Percentiles rank a stretch among this genome's conserved stretches.
Conservation (phyloP, 305 asterid species). For the Coffea humblotiana region DNA sequence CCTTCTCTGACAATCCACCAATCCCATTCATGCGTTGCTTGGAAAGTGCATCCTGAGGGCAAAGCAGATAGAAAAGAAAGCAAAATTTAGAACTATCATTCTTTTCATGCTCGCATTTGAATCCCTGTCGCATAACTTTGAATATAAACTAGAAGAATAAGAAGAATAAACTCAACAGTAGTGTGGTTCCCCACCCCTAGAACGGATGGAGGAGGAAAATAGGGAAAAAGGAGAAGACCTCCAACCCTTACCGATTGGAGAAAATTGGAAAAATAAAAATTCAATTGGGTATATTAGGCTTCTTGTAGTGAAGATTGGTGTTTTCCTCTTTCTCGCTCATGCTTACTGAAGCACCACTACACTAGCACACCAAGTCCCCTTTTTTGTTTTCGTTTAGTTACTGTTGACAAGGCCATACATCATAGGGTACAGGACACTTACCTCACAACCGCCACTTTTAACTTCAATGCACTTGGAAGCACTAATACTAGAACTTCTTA, state of each 20-base stretch:
- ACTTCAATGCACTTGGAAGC: constrained; percentile 79
- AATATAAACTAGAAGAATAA: constrained; percentile 1
- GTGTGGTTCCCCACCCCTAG: neutral
- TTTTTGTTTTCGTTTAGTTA: neutral
- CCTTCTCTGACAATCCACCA: constrained; percentile 34
- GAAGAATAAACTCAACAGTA: neutral
- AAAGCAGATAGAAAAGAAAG: constrained; percentile 34
- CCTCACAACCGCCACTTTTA: constrained; percentile 62
- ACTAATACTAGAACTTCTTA: constrained; percentile 81
- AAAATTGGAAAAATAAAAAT: neutral
- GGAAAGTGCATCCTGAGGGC: constrained; percentile 34
- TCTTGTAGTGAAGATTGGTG: neutral
- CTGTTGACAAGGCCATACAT: neutral
- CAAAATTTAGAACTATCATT: constrained; percentile 14
- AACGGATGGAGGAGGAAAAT: neutral
- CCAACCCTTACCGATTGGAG: constrained; percentile 9
- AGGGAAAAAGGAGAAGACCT: neutral
- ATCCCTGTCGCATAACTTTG: constrained; percentile 10
- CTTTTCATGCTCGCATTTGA: constrained; percentile 17
- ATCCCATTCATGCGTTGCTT: constrained; percentile 37
- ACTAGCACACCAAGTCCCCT: neutral
- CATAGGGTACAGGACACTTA: constrained; percentile 32
- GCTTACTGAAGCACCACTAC: neutral
- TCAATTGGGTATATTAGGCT: neutral
- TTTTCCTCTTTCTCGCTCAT: neutral